Conservation (phyloP, 352 stramenopile species). For the Globisporangium solare region DNA sequence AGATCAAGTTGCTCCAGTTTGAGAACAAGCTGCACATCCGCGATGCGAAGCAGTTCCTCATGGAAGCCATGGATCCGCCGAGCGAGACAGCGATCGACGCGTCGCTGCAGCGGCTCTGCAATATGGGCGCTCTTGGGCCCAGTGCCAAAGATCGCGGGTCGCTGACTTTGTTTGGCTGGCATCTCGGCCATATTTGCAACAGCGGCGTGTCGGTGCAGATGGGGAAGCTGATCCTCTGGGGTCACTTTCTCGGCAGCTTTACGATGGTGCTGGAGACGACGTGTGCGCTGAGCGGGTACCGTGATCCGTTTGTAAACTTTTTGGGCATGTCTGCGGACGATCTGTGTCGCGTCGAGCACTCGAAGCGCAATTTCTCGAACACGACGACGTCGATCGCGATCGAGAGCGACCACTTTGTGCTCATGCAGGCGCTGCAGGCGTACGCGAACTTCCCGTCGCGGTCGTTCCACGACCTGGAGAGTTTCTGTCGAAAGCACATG, state of each 20-base stretch:
- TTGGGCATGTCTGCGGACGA: conserved; percentile 62
- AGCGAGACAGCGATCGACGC: conserved; percentile 87
- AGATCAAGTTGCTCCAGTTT: conserved; percentile 73
- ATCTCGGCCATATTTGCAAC: conserved; percentile 65
- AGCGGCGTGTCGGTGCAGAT: conserved; percentile 65
- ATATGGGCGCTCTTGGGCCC: conserved; percentile 64
- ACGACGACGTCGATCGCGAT: conserved; percentile 29
- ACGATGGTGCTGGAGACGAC: conserved; percentile 58
- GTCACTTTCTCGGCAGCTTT: conserved; percentile 63
- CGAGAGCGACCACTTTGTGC: conserved; percentile 69
- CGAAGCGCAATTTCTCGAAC: conserved; percentile 49
- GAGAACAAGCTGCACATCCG: conserved; percentile 70
- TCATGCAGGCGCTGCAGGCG: conserved; percentile 61
- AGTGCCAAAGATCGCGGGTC: conserved; percentile 11
- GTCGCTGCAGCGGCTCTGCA: conserved; percentile 83
- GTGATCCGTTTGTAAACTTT: conserved; percentile 72
- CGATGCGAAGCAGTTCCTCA: conserved; percentile 83
- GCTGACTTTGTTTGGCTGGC: conserved; percentile 70
- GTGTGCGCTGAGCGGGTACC: conserved; percentile 68
- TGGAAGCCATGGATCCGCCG: conserved; percentile 91
- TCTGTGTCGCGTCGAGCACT: conserved; percentile 43
- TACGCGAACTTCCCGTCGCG: conserved; percentile 41
- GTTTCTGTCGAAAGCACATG: conserved; percentile 61
- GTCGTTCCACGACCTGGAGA: conserved; percentile 30
- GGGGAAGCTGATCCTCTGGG: conserved; percentile 67